A percentile compares a stretch with the other conserved stretches of the same genome.
These are phyloP conservation scores for Leccinum griseonigrum DNA, from an alignment of 1,284 basidiomycete species.

Conservation along the genomic window DNA sequence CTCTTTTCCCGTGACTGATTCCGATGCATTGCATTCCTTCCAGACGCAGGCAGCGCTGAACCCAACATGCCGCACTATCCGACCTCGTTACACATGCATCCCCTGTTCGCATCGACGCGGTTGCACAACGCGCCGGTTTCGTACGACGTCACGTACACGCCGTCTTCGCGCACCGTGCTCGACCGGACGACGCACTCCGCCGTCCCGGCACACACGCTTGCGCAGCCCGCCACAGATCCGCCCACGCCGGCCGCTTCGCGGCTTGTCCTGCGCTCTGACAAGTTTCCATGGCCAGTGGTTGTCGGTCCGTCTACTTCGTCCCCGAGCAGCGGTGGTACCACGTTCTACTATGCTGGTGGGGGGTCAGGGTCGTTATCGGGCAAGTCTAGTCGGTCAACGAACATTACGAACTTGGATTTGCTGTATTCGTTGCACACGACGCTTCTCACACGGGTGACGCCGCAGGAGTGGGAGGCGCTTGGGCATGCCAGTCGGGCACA, in stretches of 20 bases:
- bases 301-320: slow-evolving; percentile 37
- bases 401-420: slow-evolving; percentile 61
- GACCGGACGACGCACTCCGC: slow-evolving; percentile 52
- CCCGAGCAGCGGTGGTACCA: slow-evolving; percentile 13
- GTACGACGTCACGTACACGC: slow-evolving; percentile 58
- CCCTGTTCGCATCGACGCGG: slow-evolving; percentile 54
- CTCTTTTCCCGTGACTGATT: slow-evolving; percentile 10
- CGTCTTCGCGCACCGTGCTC: slow-evolving; percentile 55
- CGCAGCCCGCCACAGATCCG: slow-evolving; percentile 65
- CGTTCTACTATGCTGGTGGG: slow-evolving; percentile 27
- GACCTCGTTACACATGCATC: slow-evolving; percentile 56
- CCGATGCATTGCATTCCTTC: not conserved
- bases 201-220: slow-evolving; percentile 55
- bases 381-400: slow-evolving; percentile 32
- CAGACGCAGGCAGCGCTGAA: slow-evolving; percentile 27
- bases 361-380: slow-evolving; percentile 31
- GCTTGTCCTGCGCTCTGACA: slow-evolving; percentile 55
- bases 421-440: slow-evolving; percentile 58
- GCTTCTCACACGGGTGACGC: slow-evolving; percentile 54
- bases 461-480: slow-evolving; percentile 61
- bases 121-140: slow-evolving; percentile 56
- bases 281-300: slow-evolving; percentile 60
- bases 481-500: slow-evolving; percentile 53
- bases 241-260: slow-evolving; percentile 42
- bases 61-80: slow-evolving; percentile 25